phyloP scores from a whole-genome alignment of 2,329 filamentous ascomycete species.

The Neofusicoccum cordaticola region DNA sequence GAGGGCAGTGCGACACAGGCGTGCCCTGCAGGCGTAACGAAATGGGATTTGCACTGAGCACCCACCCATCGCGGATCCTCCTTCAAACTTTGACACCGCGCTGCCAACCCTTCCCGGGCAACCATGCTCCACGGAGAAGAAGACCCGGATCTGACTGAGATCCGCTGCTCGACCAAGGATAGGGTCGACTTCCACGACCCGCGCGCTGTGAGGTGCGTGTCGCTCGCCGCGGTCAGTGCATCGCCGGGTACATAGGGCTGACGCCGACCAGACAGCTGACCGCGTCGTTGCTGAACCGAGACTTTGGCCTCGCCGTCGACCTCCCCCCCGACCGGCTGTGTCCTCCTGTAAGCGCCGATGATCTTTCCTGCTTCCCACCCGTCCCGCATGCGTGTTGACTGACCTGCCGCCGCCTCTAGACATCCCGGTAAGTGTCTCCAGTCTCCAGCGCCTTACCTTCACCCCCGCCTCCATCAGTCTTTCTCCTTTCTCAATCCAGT shows the following conservation, averaged over 20 bases:
- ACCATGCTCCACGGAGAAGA: slow-evolving; percentile 10
- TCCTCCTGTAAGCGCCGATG: slow-evolving; percentile 61
- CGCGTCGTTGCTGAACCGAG: slow-evolving; percentile 68
- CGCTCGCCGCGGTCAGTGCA: background rate
- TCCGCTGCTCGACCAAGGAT: slow-evolving; percentile 39
- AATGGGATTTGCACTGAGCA: slow-evolving; percentile 14
- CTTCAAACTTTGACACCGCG: slow-evolving; percentile 15
- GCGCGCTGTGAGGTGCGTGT: slow-evolving; percentile 64
- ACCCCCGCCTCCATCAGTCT: background rate
- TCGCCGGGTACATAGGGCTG: slow-evolving; percentile 7
- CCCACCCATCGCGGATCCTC: slow-evolving; percentile 14
- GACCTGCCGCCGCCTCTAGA: slow-evolving; percentile 31
- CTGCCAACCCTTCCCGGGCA: background rate
- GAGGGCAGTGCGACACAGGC: background rate
- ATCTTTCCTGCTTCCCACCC: background rate
- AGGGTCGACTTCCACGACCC: slow-evolving; percentile 81
- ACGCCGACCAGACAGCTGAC: slow-evolving; percentile 59
- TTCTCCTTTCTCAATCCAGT: background rate
- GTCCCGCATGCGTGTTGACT: background rate
- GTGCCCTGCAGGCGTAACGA: background rate
- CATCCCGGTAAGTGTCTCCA: background rate
- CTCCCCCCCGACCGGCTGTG: slow-evolving; percentile 79
- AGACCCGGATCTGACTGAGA: slow-evolving; percentile 13
- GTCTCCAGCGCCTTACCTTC: too few relatives aligned
- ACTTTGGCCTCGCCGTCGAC: slow-evolving; percentile 70